Conservation (phyloP, 73 alveolate genomes). For the Tetrahymena borealis region DNA sequence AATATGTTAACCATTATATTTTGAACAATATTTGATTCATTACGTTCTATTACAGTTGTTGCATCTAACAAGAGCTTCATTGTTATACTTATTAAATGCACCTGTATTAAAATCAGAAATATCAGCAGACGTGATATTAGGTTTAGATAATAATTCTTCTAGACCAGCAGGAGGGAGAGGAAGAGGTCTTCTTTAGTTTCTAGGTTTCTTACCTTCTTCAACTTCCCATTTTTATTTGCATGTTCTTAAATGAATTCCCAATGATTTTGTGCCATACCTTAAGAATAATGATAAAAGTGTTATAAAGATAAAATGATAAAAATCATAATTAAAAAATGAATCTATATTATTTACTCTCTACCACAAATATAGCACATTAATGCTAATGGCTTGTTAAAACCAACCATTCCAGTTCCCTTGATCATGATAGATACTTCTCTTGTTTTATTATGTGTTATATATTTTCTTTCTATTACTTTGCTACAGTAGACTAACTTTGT, state of each 20-base stretch:
- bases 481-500: too few relatives aligned
- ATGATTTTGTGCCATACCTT: constrained; percentile 72
- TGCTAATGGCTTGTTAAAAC: constrained; percentile 57
- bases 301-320: too few relatives aligned
- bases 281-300: not conserved
- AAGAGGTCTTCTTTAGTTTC: constrained; percentile 72
- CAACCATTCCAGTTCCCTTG: not conserved
- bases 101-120: constrained; percentile 64
- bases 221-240: constrained; percentile 77
- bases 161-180: constrained; percentile 70
- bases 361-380: constrained; percentile 87
- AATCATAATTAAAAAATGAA: not conserved
- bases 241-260: constrained; percentile 73
- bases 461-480: too few relatives aligned
- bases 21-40: not conserved
- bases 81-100: constrained; percentile 78
- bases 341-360: constrained; percentile 54
- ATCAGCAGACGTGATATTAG: constrained; percentile 5
- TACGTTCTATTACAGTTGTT: constrained; percentile 85
- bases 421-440: too few relatives aligned
- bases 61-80: constrained; percentile 71
- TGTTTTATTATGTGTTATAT: too few relatives aligned
- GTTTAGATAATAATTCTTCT: constrained; percentile 7
- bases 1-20: too few relatives aligned
- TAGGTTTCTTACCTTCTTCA: constrained; percentile 71